A percentile compares a stretch with the other conserved stretches of the same genome.
Conservation (phyloP, 2,329 filamentous ascomycete species). For the Talaromyces sp. region DNA sequence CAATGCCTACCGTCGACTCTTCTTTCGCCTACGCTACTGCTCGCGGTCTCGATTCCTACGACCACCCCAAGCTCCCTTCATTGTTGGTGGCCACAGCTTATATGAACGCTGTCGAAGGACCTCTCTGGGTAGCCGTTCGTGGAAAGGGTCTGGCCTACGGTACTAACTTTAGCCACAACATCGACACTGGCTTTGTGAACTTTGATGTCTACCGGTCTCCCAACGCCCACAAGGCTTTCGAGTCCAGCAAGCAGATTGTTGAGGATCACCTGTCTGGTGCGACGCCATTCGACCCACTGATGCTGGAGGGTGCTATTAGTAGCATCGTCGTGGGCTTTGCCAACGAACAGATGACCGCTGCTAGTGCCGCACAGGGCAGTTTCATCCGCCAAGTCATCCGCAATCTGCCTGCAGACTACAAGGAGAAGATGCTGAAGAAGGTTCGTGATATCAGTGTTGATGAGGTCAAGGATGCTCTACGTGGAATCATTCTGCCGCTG, state of each 20-base stretch:
- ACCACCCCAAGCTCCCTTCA: slow-evolving; percentile 76
- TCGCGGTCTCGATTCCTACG: slow-evolving; percentile 72
- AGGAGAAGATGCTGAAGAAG: slow-evolving; percentile 72
- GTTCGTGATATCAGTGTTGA: slow-evolving; percentile 76
- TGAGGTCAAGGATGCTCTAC: slow-evolving; percentile 75
- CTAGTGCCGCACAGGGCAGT: slow-evolving; percentile 76
- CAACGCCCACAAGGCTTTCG: slow-evolving; percentile 83
- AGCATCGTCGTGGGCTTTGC: slow-evolving; percentile 84
- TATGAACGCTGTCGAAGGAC: slow-evolving; percentile 89
- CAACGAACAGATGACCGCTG: slow-evolving; percentile 85
- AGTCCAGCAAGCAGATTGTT: slow-evolving; percentile 74
- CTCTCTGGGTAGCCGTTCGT: slow-evolving; percentile 89
- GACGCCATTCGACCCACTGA: slow-evolving; percentile 73
- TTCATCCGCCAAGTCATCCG: slow-evolving; percentile 82
- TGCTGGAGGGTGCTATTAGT: slow-evolving; percentile 87
- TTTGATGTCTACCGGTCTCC: slow-evolving; percentile 90
- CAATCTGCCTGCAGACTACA: slow-evolving; percentile 75
- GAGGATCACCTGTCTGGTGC: slow-evolving; percentile 72
- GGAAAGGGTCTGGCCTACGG: slow-evolving; percentile 94
- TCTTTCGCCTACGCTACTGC: slow-evolving; percentile 81
- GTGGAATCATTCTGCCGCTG: slow-evolving; percentile 73
- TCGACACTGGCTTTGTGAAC: slow-evolving; percentile 77
- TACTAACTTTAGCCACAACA: slow-evolving; percentile 73
- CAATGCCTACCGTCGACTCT: slow-evolving; percentile 89
- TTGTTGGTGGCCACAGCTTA: slow-evolving; percentile 88